Percentiles rank a stretch among this genome's conserved stretches.
Conservation (phyloP, 192 early-diverging fungal genomes). For the Coemansia sp. region DNA sequence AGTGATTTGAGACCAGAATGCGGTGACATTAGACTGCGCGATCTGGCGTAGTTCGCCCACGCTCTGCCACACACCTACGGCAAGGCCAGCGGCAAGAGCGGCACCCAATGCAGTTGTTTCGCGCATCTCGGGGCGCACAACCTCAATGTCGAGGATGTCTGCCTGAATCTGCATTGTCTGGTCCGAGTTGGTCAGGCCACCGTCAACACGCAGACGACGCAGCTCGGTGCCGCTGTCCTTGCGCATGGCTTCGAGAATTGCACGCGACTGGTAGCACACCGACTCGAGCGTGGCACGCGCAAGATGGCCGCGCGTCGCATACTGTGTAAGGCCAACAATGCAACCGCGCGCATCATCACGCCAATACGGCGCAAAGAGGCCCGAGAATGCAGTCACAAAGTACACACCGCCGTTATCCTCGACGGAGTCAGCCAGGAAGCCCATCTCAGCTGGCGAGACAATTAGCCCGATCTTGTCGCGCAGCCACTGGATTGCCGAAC, state of each 20-base stretch:
- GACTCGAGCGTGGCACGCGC: slow-evolving; percentile 86
- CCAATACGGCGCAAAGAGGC: slow-evolving; percentile 95
- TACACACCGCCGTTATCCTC: slow-evolving; percentile 84
- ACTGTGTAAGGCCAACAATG: slow-evolving; percentile 87
- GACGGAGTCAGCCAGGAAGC: slow-evolving; percentile 64
- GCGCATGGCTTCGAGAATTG: slow-evolving; percentile 89
- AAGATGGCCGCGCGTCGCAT: slow-evolving; percentile 81
- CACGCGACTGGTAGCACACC: slow-evolving; percentile 86
- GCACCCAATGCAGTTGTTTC: slow-evolving; percentile 93
- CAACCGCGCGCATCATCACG: slow-evolving; percentile 83
- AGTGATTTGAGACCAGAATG: slow-evolving; percentile 53
- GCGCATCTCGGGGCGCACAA: slow-evolving; percentile 79
- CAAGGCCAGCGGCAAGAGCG: slow-evolving; percentile 85
- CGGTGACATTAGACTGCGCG: slow-evolving; percentile 49
- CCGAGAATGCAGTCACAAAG: slow-evolving; percentile 93
- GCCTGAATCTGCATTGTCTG: slow-evolving; percentile 92
- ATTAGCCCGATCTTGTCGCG: slow-evolving; percentile 86
- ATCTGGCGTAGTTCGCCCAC: slow-evolving; percentile 58
- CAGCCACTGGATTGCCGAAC: slow-evolving; percentile 88
- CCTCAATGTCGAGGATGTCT: slow-evolving; percentile 76
- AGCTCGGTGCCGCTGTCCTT: slow-evolving; percentile 68
- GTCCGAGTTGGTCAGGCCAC: slow-evolving; percentile 91
- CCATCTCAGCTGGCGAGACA: slow-evolving; percentile 69
- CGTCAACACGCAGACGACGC: slow-evolving; percentile 82
- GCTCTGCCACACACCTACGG: slow-evolving; percentile 63